Conservation (phyloP, 2,329 filamentous ascomycete species). For the Plenodomus biglobosus region DNA sequence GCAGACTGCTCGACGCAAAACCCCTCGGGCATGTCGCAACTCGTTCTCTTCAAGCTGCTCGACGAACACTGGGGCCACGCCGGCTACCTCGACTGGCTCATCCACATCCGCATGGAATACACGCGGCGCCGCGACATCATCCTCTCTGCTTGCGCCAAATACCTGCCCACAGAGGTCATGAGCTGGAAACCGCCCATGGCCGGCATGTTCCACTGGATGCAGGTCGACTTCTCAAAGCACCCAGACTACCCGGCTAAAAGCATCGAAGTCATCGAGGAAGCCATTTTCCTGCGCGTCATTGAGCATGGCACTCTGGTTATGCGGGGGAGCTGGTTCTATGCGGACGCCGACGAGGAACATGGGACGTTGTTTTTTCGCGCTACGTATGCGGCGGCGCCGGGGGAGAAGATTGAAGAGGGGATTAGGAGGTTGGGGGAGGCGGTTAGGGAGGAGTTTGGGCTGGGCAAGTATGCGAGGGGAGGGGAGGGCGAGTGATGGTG, state of each 20-base stretch:
- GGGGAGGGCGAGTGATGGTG: neutral
- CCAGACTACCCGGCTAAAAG: constrained; percentile 56
- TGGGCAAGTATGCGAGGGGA: constrained; percentile 34
- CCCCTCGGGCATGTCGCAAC: constrained; percentile 80
- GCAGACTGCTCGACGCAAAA: constrained; percentile 83
- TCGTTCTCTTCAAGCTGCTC: constrained; percentile 82
- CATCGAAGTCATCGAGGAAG: constrained; percentile 72
- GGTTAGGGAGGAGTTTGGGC: constrained; percentile 62
- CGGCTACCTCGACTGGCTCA: constrained; percentile 87
- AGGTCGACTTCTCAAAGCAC: constrained; percentile 67
- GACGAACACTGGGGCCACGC: constrained; percentile 94
- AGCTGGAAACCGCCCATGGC: constrained; percentile 78
- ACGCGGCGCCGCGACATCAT: constrained; percentile 76
- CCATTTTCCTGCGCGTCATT: constrained; percentile 78
- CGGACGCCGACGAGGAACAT: constrained; percentile 63
- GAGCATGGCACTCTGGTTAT: constrained; percentile 77
- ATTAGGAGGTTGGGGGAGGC: constrained; percentile 70
- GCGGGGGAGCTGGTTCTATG: constrained; percentile 87
- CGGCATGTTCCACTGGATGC: constrained; percentile 94
- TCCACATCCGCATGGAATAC: constrained; percentile 78
- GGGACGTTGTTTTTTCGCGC: constrained; percentile 81
- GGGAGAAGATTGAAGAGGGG: constrained; percentile 53
- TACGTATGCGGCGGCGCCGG: constrained; percentile 79
- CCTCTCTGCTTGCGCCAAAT: constrained; percentile 75
- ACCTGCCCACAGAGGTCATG: constrained; percentile 72